These are phyloP conservation scores for Lenwebbia sp. DNA, from an alignment of 345 rosid species.

Conservation along the genomic window DNA sequence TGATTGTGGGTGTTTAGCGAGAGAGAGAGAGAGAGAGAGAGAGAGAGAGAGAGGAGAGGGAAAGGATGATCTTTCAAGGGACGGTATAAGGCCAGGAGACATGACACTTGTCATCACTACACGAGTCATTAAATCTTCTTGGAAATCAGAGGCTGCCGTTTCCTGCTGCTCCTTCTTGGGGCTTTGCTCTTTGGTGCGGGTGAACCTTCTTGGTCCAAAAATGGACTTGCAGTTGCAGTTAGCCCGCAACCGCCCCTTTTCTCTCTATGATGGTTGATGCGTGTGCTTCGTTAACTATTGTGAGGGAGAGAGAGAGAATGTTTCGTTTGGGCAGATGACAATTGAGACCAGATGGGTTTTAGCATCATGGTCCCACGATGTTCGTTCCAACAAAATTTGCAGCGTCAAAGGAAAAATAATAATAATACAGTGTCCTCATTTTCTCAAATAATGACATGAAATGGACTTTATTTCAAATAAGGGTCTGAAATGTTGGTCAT, in stretches of 20 bases:
- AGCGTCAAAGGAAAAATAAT: no score
- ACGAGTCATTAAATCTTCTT: background rate
- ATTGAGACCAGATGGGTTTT: background rate
- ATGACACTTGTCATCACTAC: background rate
- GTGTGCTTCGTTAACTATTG: background rate
- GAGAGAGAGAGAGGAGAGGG: background rate
- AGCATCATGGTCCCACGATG: background rate
- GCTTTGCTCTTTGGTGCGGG: background rate
- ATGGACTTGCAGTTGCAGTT: background rate
- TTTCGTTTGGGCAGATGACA: background rate
- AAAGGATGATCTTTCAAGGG: background rate
- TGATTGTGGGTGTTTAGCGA: background rate
- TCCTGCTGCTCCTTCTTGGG: background rate
- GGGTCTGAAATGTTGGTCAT: fast-evolving
- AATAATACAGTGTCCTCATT: no score
- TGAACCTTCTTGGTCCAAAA: background rate
- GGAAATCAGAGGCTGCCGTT: background rate
- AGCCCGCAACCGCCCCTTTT: background rate
- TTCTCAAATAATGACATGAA: no score
- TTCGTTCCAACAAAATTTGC: no score
- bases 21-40: background rate
- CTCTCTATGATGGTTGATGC: background rate
- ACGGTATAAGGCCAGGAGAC: background rate
- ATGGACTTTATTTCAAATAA: no score
- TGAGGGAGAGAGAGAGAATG: background rate